Evolutionary conservation across 352 stramenopile genomes (phyloP).

Genomic region (Phytophthora ramorum): DNA sequence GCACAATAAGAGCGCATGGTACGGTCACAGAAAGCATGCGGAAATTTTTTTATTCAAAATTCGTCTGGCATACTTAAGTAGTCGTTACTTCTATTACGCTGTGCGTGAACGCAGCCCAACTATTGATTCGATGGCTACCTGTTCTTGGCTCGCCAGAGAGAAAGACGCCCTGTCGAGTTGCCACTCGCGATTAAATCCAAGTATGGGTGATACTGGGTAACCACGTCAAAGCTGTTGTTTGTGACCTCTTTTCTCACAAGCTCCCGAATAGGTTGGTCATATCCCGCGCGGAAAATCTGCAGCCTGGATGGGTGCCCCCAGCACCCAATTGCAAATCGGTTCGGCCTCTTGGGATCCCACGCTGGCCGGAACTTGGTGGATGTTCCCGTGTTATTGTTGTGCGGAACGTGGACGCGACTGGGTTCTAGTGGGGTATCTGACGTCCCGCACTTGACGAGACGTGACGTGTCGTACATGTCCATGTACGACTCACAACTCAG

Average conservation of each 20-base stretch:
- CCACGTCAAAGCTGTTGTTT: constrained; percentile 47
- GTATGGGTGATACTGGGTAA: constrained; percentile 81
- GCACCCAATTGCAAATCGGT: constrained; percentile 71
- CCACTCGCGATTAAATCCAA: constrained; percentile 65
- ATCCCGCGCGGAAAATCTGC: constrained; percentile 68
- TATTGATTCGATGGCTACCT: too few species aligned
- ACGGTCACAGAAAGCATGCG: too few species aligned
- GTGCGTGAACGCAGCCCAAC: too few species aligned
- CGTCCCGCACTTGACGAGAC: constrained; percentile 13
- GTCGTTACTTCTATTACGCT: too few species aligned
- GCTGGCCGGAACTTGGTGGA: constrained; percentile 75
- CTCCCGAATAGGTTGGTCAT: constrained; percentile 56
- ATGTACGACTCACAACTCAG: constrained; percentile 72
- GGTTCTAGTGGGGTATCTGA: constrained; percentile 43
- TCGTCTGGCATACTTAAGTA: too few species aligned
- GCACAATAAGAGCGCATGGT: too few species aligned
- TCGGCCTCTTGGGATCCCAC: constrained; percentile 70
- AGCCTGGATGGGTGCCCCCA: constrained; percentile 65
- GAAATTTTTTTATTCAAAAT: too few species aligned
- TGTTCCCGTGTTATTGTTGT: constrained; percentile 71
- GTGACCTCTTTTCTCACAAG: constrained; percentile 21
- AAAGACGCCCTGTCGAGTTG: constrained; percentile 61
- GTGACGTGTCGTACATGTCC: constrained; percentile 58
- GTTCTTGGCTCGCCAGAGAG: constrained; percentile 23
- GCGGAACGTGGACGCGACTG: constrained; percentile 9